Evolutionary conservation across 257 asterid species (phyloP), one percentile per base, ranked within the genome.

Genomic region (Echium plantagineum): DNA sequence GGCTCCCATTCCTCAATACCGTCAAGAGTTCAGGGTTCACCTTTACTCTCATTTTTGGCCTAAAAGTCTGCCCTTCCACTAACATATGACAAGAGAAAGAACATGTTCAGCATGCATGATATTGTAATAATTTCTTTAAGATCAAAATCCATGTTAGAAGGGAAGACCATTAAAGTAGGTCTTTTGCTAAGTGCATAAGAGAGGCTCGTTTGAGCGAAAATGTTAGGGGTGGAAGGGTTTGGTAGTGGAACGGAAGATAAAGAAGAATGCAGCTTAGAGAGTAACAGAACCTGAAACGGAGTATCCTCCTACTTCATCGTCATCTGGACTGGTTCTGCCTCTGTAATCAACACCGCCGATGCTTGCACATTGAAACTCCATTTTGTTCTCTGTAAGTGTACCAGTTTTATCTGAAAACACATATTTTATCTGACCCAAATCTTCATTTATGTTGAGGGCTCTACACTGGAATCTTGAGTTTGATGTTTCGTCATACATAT

Each of bases 321-420:
- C 89, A 71, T 75, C 81, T 55, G 61, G 22, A 61, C 59, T 60
- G 38, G 64, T 13, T 10, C 78, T 78, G 35, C 77, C 73, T 64
- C 74, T 73, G 58, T 80, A 86, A 55, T 89, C 89, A 52, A 76
- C 77, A 32, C 99, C 96, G 28, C 84, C 83, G 58, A 93, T 77
- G 81, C 97, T 89, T 16, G 97, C 97, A 76, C 97, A 83, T 61
- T 78, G 89, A 78, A 93, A 93, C 49, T 93, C 99, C 99, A 93
- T 93, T 83, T 93, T 93, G 86, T 93, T 93, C 81, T 89, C 99
- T 51, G 99, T 93, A 65, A 93, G 69, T 1, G 99, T 93, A 26
- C 99, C 99, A 9, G 99, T 93, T 83, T 93, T 93, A 62, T 93
- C 99, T 15, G 99, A 89, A 78, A 93, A 93, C 15, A 93, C 80